Conservation (phyloP, 768 basidiomycete species). For the Boletus barrowsii region DNA sequence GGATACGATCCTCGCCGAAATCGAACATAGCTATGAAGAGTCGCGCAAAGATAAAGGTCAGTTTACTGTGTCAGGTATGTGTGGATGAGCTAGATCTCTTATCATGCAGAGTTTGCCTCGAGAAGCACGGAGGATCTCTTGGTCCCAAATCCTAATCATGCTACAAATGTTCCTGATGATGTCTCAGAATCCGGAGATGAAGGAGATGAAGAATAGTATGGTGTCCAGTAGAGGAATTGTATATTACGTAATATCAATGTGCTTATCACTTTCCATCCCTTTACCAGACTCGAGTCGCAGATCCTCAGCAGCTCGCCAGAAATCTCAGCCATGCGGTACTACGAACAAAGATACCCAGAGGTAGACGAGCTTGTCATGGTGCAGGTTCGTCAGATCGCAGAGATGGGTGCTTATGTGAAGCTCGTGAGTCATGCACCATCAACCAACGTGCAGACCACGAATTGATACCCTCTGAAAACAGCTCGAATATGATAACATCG, state of each 20-base stretch:
- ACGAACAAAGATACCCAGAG: slow-evolving; percentile 90
- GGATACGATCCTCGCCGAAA: slow-evolving; percentile 64
- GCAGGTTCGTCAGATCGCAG: slow-evolving; percentile 97
- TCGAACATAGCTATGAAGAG: slow-evolving; percentile 58
- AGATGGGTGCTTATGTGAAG: slow-evolving; percentile 99
- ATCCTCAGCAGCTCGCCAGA: not conserved
- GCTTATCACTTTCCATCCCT: not conserved
- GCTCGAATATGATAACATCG: slow-evolving; percentile 99
- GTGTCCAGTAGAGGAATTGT: not conserved
- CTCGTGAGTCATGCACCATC: slow-evolving; percentile 55
- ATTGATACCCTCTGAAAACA: slow-evolving; percentile 28
- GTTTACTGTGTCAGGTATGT: slow-evolving; percentile 3
- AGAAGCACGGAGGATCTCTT: slow-evolving; percentile 57
- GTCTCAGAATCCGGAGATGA: slow-evolving; percentile 13
- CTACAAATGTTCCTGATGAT: slow-evolving; percentile 14
- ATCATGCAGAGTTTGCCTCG: slow-evolving; percentile 13
- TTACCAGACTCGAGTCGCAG: too few relatives aligned
- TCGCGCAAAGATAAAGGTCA: slow-evolving; percentile 53
- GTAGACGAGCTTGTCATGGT: slow-evolving; percentile 99
- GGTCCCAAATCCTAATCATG: slow-evolving; percentile 68
- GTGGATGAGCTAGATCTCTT: not conserved
- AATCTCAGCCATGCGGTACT: slow-evolving; percentile 70
- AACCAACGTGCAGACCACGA: not conserved
- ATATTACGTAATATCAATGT: slow-evolving; percentile 6
- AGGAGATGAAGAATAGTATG: slow-evolving; percentile 8